Evolutionary conservation across 164 flowering plant genomes (phyloP).

Genomic region (Magnolia officinalis): DNA sequence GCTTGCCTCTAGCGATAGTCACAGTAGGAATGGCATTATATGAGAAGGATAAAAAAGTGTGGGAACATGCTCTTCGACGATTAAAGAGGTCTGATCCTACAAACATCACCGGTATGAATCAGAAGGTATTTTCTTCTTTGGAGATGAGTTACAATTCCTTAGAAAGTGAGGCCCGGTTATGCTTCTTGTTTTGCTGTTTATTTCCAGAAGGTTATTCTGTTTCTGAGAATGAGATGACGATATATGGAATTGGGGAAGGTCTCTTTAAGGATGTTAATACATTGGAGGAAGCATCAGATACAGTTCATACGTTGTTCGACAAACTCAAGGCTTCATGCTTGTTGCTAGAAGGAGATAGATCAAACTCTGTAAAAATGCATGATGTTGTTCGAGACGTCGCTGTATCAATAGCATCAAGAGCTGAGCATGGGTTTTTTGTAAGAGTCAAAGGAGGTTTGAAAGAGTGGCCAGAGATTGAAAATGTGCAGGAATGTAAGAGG

Average conservation of each 20-base stretch:
- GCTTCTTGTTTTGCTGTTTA: constrained; percentile 22
- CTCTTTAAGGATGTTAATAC: background rate
- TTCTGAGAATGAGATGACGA: background rate
- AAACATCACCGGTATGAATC: constrained; percentile 9
- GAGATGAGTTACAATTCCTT: constrained; percentile 18
- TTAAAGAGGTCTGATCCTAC: constrained; percentile 5
- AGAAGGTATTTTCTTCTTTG: constrained; percentile 14
- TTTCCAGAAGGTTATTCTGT: constrained; percentile 10
- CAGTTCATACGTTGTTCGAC: background rate
- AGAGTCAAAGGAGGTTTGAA: background rate
- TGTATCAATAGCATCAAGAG: constrained; percentile 9
- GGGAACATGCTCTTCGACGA: constrained; percentile 12
- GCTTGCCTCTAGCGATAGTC: constrained; percentile 22
- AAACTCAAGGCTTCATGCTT: constrained; percentile 15
- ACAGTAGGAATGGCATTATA: constrained; percentile 20
- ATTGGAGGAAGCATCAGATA: constrained; percentile 10
- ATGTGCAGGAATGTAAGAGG: background rate
- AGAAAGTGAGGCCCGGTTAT: constrained; percentile 10
- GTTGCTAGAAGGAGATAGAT: constrained; percentile 11
- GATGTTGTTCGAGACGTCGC: constrained; percentile 18
- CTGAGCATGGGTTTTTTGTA: background rate
- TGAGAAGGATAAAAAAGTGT: background rate
- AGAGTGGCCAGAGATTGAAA: constrained; percentile 14
- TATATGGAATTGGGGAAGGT: constrained; percentile 14
- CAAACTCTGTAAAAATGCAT: constrained; percentile 8